Evolutionary conservation across 2,329 filamentous ascomycete species (phyloP).

Genomic region (Aureobasidium sp.): DNA sequence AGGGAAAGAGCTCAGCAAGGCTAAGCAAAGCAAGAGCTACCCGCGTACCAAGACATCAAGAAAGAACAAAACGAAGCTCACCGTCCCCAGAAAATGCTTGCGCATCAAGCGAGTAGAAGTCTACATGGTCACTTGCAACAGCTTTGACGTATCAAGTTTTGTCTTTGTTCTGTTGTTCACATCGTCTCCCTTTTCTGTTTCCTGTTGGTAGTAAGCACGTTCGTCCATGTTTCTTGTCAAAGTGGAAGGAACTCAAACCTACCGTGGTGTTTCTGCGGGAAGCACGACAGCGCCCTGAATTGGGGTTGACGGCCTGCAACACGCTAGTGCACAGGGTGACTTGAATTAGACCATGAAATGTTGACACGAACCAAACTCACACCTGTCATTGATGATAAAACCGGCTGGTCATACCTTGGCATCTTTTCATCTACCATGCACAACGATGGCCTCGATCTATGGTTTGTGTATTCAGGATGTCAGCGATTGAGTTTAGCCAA

Average conservation of each 20-base stretch:
- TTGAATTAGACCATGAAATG: not conserved
- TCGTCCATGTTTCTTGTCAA: not conserved
- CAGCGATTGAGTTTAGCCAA: not conserved
- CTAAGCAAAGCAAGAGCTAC: conserved; percentile 4
- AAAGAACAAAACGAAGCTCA: not conserved
- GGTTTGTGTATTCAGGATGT: not conserved
- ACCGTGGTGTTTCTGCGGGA: not conserved
- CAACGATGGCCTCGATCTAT: not conserved
- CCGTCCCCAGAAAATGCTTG: not conserved
- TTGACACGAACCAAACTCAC: not conserved
- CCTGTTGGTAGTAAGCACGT: not conserved
- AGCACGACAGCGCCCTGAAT: not conserved
- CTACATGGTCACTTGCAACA: not conserved
- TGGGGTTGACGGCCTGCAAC: not conserved
- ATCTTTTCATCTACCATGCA: not conserved
- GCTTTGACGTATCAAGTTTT: not conserved
- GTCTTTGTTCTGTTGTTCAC: not conserved
- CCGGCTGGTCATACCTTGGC: not conserved
- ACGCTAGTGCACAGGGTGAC: not conserved
- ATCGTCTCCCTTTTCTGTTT: not conserved
- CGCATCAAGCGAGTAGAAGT: not conserved
- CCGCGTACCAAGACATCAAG: not conserved
- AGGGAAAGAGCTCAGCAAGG: not conserved
- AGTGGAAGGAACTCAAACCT: not conserved
- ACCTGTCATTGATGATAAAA: not conserved